Base-by-base conservation (phyloP, 2,329 filamentous ascomycete genomes). In the Fusarium setosum region DNA sequence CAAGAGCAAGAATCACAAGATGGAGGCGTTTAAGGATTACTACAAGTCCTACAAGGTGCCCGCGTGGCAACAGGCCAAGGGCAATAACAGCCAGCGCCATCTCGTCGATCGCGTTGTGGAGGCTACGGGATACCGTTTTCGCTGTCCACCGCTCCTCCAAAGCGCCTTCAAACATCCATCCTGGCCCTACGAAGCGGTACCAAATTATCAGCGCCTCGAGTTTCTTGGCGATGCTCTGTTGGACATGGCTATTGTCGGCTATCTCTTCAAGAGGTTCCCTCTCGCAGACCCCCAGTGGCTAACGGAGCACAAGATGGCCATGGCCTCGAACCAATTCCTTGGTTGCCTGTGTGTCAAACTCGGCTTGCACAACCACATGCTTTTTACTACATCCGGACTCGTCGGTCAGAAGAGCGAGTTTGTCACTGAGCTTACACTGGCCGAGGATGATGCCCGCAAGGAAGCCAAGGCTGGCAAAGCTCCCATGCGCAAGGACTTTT, bases 271-370 rank as follows among this genome's bases (percentile, higher is more conserved):
- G 68, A 84, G 83, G 4, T 93, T 92, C 69, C 93, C 94, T 0
- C 82, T 87, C 50, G 92, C 91, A 58, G 94, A 97, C 72, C 95
- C 96, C 0, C 94, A 98, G 75, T 98, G 95, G 95, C 83, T 99
- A 59, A 98, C 96, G 0, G 96, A 98, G 78, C 95, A 98, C 83
- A 98, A 98, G 80, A 97, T 96, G 90, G 93, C 94, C n/a, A 97
- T 99, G 92, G 94, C 96, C 0, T 96, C 93, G 52, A 99, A 99
- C 80, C 94, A 94, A 61, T 99, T 98, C 73, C 84, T 97, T 2
- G 93, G 92, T 2, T 92, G 90, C 17, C 82, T 98, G 4, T 91
- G 91, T 59, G 92, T 96, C 4, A 85, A 88, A 45, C 85, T 98
- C 1, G 90, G 87, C 1, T 90, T 98, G 55, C 89, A 97, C 73